A percentile compares a stretch with the other conserved stretches of the same genome.
Conservation (phyloP, 768 basidiomycete genomes). For the Coprinopsis cinerea region DNA sequence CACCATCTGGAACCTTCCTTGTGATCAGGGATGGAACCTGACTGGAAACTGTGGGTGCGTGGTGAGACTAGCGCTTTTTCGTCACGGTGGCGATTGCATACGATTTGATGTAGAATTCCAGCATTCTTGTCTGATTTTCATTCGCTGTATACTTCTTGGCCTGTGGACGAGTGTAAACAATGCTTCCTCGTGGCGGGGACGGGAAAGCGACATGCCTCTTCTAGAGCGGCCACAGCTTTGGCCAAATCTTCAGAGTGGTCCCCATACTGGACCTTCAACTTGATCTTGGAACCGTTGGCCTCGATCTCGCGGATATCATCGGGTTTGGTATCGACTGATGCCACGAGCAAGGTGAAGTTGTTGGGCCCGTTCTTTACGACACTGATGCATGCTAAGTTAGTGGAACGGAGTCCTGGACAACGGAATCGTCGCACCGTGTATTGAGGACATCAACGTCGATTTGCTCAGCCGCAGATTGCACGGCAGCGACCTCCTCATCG, state of each 20-base stretch:
- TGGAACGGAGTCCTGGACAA: neutral
- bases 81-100: slow-evolving; percentile 24
- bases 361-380: slow-evolving; percentile 61
- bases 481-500: slow-evolving; percentile 72
- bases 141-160: slow-evolving; percentile 73
- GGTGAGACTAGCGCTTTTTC: too few species aligned
- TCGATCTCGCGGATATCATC: slow-evolving; percentile 40
- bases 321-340: slow-evolving; percentile 50
- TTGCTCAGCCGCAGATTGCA: slow-evolving; percentile 73
- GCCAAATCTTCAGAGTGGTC: slow-evolving; percentile 59
- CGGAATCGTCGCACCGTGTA: slow-evolving; percentile 53
- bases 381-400: slow-evolving; percentile 27
- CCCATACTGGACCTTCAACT: slow-evolving; percentile 65
- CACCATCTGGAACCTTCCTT: slow-evolving; percentile 71
- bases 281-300: slow-evolving; percentile 35
- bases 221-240: slow-evolving; percentile 49
- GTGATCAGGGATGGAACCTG: slow-evolving; percentile 76
- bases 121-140: slow-evolving; percentile 65
- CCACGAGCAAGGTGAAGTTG: slow-evolving; percentile 68
- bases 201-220: slow-evolving; percentile 37
- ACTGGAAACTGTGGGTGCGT: slow-evolving; percentile 57
- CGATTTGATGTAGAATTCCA: slow-evolving; percentile 77
- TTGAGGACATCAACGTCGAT: slow-evolving; percentile 74
- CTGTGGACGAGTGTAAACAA: slow-evolving; percentile 26
- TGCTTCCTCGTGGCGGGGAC: neutral